Evolutionary conservation across 768 basidiomycete genomes (phyloP), one percentile per base, ranked within the genome.

Genomic region (Pholiota microspora): DNA sequence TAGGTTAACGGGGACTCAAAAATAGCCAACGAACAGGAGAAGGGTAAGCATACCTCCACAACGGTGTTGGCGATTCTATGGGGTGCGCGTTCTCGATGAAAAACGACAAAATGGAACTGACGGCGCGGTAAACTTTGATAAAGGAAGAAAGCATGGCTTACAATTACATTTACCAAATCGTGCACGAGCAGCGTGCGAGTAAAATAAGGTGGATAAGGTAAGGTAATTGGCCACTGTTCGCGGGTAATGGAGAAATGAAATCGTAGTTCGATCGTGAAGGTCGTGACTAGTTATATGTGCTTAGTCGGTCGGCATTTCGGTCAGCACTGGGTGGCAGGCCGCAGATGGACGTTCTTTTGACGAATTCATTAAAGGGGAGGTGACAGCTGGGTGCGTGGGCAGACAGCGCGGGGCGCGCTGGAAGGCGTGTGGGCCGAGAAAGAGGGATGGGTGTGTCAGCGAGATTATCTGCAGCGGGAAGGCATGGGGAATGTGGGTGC

Each of bases 151-250:
- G 50, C 38, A n/a, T 40, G 48, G 48, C 48, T 24, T 49, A 25
- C 34, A 40, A 16, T 45, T 28, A 24, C 52, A 28, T 46, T 45
- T 46, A 32, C 45, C 16, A 45, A 32, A 45, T 32, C 40, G 10
- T 21, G 48, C 44, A 31, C 32, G 38, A 24, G 18, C 10, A 16
- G 35, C 52, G 52, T 53, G 52, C 16, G 52, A 53, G 27, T 46
- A 48, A 18, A 21, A 36, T 42, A 61, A 13, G 38, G 45, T 50
- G 40, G 12, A 16, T 23, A 36, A 49, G 32, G 63, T 62, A 38
- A 51, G 51, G 51, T 51, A 62, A 62, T 59, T 55, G 34, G 57
- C 64, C 64, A 64, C 64, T 61, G 62, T 60, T 64, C 59, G 64
- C 64, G 61, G 64, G 56, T 62, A 47, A 60, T 60, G 47, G 49